phyloP scores from a whole-genome alignment of 2,329 filamentous ascomycete species.

The Aureobasidium leucospermi region DNA sequence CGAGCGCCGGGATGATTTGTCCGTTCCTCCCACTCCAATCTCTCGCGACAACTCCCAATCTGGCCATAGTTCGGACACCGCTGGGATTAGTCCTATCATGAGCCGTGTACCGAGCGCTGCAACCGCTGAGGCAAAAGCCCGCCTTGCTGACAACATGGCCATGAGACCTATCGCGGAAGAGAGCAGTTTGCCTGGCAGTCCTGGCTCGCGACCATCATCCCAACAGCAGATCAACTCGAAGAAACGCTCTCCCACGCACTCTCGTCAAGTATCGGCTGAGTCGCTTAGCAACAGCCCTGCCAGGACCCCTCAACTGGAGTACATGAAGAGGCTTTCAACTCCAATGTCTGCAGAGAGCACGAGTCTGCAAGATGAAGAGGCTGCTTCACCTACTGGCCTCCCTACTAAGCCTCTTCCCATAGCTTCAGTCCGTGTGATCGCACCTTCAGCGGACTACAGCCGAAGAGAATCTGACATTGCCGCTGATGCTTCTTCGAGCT shows the following conservation, averaged over 20 bases:
- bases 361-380: background rate
- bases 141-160: slow-evolving; percentile 25
- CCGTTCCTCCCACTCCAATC: slow-evolving; percentile 45
- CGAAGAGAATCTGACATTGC: slow-evolving; percentile 34
- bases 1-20: slow-evolving; percentile 48
- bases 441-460: slow-evolving; percentile 23
- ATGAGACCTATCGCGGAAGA: slow-evolving; percentile 51
- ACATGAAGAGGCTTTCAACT: slow-evolving; percentile 26
- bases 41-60: slow-evolving; percentile 36
- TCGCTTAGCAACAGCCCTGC: slow-evolving; percentile 47
- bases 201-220: slow-evolving; percentile 28
- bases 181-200: slow-evolving; percentile 21
- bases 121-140: slow-evolving; percentile 30
- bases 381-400: background rate
- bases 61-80: slow-evolving; percentile 35
- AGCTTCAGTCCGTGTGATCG: slow-evolving; percentile 1
- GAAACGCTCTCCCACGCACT: slow-evolving; percentile 33
- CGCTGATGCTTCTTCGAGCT: slow-evolving; percentile 33
- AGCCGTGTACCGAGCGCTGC: slow-evolving; percentile 44
- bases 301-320: slow-evolving; percentile 48
- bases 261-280: slow-evolving; percentile 10
- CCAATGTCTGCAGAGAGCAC: slow-evolving; percentile 16
- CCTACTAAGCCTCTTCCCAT: background rate
- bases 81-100: slow-evolving; percentile 59
- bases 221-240: slow-evolving; percentile 25